phyloP scores from a whole-genome alignment of 345 rosid genomes.

The Euphorbia peplus region DNA sequence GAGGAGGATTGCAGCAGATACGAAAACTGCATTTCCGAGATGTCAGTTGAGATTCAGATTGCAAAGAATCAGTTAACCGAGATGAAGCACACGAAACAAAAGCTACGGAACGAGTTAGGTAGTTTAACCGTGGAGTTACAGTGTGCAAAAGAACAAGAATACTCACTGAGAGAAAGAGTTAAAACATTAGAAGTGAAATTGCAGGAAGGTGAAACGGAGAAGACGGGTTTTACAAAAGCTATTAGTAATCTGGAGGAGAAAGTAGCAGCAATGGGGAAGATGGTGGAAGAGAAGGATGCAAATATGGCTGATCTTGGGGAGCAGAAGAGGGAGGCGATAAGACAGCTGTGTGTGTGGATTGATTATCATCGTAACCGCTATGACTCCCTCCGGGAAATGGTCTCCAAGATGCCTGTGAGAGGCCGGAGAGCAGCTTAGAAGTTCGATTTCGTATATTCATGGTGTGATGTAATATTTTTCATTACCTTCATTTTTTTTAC shows the following conservation, averaged over 20 bases:
- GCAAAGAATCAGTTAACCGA: conserved; percentile 48
- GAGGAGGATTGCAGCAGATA: conserved; percentile 39
- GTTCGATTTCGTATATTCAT: conserved; percentile 1
- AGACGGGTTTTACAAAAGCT: conserved; percentile 37
- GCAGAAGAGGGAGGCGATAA: conserved; percentile 86
- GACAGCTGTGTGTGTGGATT: conserved; percentile 81
- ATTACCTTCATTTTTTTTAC: conserved; percentile 9
- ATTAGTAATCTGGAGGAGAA: conserved; percentile 33
- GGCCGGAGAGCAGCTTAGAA: conserved; percentile 30
- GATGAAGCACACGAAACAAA: conserved; percentile 37
- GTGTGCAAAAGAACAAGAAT: conserved; percentile 36
- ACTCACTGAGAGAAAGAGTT: conserved; percentile 33
- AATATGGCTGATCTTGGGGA: conserved; percentile 48
- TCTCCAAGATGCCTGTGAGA: conserved; percentile 40
- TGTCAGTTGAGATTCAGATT: conserved; percentile 36
- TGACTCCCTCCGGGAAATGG: conserved; percentile 48
- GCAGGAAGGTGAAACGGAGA: conserved; percentile 50
- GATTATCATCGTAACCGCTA: conserved; percentile 73
- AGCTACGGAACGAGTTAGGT: conserved; percentile 32
- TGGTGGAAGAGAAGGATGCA: conserved; percentile 46
- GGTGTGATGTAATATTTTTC: neutral
- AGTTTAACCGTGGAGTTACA: conserved; percentile 35
- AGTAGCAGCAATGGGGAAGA: conserved; percentile 42
- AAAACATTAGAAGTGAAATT: conserved; percentile 43
- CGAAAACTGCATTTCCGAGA: conserved; percentile 36